A percentile compares a stretch with the other conserved stretches of the same genome.
Evolutionary conservation across 345 rosid genomes (phyloP).

Genomic region (Garcia nutans): DNA sequence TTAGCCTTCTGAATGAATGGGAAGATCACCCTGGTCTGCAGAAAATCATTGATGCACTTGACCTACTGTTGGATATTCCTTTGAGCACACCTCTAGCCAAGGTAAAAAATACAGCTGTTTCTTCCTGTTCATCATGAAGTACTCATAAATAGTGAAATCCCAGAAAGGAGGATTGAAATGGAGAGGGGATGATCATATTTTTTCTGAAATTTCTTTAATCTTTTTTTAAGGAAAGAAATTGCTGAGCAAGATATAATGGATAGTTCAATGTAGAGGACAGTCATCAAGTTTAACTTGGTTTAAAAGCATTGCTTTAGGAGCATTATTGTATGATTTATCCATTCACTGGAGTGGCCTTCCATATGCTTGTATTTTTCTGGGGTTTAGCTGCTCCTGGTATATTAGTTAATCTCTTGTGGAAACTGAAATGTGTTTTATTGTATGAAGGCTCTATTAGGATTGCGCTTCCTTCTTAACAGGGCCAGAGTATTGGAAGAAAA

Average conservation of each 20-base stretch:
- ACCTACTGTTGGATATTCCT: conserved; percentile 78
- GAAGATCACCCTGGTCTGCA: conserved; percentile 87
- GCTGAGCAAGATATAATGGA: background rate
- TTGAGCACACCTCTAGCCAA: conserved; percentile 73
- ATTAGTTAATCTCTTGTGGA: background rate
- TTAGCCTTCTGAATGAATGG: conserved; percentile 53
- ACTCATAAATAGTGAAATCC: background rate
- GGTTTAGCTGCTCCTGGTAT: background rate
- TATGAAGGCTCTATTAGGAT: conserved; percentile 74
- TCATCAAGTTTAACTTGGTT: background rate
- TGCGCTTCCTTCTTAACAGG: conserved; percentile 72
- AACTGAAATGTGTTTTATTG: conserved; percentile 9
- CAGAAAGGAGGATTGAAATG: background rate
- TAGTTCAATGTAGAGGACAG: background rate
- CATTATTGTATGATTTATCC: background rate
- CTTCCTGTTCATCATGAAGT: conserved; percentile 1
- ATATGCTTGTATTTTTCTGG: background rate
- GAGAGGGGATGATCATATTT: background rate
- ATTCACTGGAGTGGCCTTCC: background rate
- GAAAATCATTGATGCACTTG: conserved; percentile 59
- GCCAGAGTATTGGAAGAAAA: conserved; percentile 53
- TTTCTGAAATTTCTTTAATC: background rate
- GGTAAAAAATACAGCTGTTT: conserved; percentile 36
- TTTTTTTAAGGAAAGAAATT: background rate
- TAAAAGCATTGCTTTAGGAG: background rate